A percentile compares a stretch with the other conserved stretches of the same genome.
Conservation (phyloP, 2,329 filamentous ascomycete species). For the Torrubiella hemipterigena region DNA sequence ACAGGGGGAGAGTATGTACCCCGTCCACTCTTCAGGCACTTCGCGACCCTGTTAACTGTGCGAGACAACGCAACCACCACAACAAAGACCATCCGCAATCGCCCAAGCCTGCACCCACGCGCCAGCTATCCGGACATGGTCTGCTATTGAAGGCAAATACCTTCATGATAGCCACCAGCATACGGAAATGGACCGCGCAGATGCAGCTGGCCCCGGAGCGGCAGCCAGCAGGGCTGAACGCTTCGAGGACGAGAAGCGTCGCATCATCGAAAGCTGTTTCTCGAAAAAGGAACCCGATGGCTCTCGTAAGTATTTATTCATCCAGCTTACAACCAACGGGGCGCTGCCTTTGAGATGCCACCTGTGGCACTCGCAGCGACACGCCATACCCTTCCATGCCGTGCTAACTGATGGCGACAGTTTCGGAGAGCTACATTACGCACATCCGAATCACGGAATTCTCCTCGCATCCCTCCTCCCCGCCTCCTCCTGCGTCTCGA, state of each 20-base stretch:
- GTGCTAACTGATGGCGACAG: constrained; percentile 9
- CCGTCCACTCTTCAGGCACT: too few relatives aligned
- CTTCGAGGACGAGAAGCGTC: constrained; percentile 92
- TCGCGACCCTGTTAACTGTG: too few relatives aligned
- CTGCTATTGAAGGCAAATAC: too few relatives aligned
- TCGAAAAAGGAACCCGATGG: constrained; percentile 79
- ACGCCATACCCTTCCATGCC: constrained; percentile 9
- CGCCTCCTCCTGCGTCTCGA: constrained; percentile 68
- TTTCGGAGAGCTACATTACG: constrained; percentile 85
- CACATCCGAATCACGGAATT: constrained; percentile 89
- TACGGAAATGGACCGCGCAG: constrained; percentile 25
- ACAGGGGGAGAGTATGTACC: too few relatives aligned
- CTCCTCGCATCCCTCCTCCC: constrained; percentile 67
- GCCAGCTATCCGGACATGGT: too few relatives aligned
- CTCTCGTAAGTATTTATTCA: constrained; percentile 61
- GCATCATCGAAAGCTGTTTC: constrained; percentile 93
- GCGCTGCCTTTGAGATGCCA: neutral
- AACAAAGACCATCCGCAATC: too few relatives aligned
- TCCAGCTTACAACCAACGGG: constrained; percentile 4
- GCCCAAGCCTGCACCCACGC: too few relatives aligned
- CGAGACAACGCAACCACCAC: too few relatives aligned
- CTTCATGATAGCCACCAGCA: constrained; percentile 11
- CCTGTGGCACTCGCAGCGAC: neutral
- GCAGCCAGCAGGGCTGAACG: constrained; percentile 51
- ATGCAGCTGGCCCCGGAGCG: constrained; percentile 21